Conservation (phyloP, 768 basidiomycete genomes). For the Galerina marginata region DNA sequence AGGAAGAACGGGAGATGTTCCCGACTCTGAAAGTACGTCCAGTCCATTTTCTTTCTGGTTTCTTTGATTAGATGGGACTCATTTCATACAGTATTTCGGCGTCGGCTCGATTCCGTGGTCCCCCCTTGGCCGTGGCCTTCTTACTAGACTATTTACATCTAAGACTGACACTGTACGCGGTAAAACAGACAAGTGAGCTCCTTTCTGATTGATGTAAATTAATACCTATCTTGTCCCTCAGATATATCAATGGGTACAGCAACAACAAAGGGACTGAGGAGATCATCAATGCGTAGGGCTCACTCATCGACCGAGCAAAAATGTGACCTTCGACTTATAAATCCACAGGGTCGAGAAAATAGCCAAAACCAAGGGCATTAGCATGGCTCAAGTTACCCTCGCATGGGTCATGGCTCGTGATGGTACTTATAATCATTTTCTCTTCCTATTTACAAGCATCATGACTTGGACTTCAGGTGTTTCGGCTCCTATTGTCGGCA, state of each 20-base stretch:
- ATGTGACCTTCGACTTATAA: not conserved
- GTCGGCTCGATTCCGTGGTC: constrained; percentile 67
- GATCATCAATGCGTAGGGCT: constrained; percentile 43
- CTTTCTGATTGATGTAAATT: not conserved
- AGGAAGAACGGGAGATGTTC: constrained; percentile 71
- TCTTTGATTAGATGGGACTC: not conserved
- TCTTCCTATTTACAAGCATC: too few species aligned
- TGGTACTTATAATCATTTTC: constrained; percentile 25
- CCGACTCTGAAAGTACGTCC: constrained; percentile 58
- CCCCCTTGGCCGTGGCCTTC: constrained; percentile 56
- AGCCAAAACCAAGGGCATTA: constrained; percentile 52
- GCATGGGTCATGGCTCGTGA: constrained; percentile 56
- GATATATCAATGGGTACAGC: constrained; percentile 29
- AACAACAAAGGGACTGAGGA: constrained; percentile 33
- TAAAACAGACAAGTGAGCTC: constrained; percentile 38
- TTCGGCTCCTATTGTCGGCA: constrained; percentile 64
- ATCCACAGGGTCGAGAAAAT: constrained; percentile 54
- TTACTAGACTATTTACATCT: constrained; percentile 42
- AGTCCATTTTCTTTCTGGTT: not conserved
- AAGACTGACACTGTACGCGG: constrained; percentile 44
- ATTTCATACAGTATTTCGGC: constrained; percentile 47
- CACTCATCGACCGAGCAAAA: not conserved
- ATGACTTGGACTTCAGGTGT: constrained; percentile 35
- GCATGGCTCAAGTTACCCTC: constrained; percentile 63
- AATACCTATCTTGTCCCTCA: not conserved